A percentile compares a stretch with the other conserved stretches of the same genome.
These are phyloP conservation scores for Melanogaster broomeanus DNA, from an alignment of 768 basidiomycete species.

Conservation along the genomic window DNA sequence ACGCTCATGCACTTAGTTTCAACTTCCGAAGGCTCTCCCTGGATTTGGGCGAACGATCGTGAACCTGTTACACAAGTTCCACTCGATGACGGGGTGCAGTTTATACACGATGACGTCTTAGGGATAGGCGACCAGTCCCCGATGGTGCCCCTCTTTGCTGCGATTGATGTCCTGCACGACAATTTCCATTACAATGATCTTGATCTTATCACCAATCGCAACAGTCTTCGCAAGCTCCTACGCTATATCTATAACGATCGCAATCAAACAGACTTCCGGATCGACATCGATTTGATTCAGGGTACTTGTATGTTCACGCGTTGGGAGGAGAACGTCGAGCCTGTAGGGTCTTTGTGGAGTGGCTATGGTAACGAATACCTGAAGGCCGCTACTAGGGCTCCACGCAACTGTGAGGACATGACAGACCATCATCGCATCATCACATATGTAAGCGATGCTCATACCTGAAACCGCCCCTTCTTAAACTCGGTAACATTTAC, in stretches of 20 bases:
- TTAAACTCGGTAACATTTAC: neutral
- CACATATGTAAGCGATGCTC: conserved; percentile 50
- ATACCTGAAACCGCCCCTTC: neutral
- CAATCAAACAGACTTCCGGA: conserved; percentile 52
- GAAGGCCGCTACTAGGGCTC: conserved; percentile 49
- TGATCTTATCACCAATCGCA: conserved; percentile 61
- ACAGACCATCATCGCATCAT: conserved; percentile 66
- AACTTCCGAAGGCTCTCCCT: conserved; percentile 55
- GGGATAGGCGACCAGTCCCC: conserved; percentile 38
- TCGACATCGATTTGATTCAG: conserved; percentile 68
- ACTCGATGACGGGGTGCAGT: conserved; percentile 50
- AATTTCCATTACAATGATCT: conserved; percentile 35
- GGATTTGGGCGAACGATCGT: conserved; percentile 51
- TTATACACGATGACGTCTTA: conserved; percentile 60
- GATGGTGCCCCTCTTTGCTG: conserved; percentile 58
- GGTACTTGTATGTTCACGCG: conserved; percentile 62
- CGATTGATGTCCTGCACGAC: conserved; percentile 47
- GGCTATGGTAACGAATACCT: conserved; percentile 66
- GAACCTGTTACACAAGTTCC: conserved; percentile 55
- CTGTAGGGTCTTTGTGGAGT: conserved; percentile 29
- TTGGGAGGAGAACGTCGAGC: conserved; percentile 40
- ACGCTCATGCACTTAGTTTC: neutral
- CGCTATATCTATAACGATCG: conserved; percentile 43
- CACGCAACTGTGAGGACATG: conserved; percentile 48
- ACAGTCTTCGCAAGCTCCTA: conserved; percentile 61